These are phyloP conservation scores for Cladochytrium tenue DNA, from an alignment of 371 early-diverging fungal genomes.

Conservation along the genomic window DNA sequence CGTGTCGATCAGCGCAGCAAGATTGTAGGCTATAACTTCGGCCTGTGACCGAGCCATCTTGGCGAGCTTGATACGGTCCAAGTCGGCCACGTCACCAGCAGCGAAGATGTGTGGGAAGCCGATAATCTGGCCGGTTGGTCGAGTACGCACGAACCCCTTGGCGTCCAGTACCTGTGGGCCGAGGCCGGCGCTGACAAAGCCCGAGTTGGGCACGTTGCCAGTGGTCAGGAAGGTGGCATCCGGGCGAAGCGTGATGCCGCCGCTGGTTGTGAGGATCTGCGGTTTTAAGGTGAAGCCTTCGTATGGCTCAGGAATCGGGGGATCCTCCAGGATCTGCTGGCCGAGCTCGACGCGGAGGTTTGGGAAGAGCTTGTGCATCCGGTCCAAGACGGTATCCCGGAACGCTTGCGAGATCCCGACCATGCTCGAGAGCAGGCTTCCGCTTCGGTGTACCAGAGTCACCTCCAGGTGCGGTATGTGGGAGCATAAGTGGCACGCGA, in stretches of 20 bases:
- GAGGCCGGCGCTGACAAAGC: conserved; percentile 11
- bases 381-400: conserved; percentile 44
- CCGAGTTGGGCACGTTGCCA: conserved; percentile 17
- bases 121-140: conserved; percentile 22
- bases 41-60: conserved; percentile 3
- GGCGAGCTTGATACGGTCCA: conserved; percentile 17
- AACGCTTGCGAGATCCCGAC: background rate
- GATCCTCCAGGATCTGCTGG: background rate
- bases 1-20: conserved; percentile 1
- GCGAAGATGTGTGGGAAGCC: conserved; percentile 23
- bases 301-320: conserved; percentile 31
- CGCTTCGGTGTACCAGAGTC: conserved; percentile 20
- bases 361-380: conserved; percentile 66
- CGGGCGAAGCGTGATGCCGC: conserved; percentile 9
- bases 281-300: conserved; percentile 6
- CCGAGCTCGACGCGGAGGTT: conserved; percentile 53
- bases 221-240: conserved; percentile 21
- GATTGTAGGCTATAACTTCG: conserved; percentile 3
- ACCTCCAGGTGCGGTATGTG: conserved; percentile 20
- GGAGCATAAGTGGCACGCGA: conserved; percentile 37
- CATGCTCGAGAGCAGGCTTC: conserved; percentile 12
- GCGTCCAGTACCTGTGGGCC: conserved; percentile 16
- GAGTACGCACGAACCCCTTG: conserved; percentile 15
- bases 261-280: conserved; percentile 13
- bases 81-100: conserved; percentile 18